These are phyloP conservation scores for Globisporangium uncinulatum DNA, from an alignment of 352 stramenopile species.

Conservation along the genomic window DNA sequence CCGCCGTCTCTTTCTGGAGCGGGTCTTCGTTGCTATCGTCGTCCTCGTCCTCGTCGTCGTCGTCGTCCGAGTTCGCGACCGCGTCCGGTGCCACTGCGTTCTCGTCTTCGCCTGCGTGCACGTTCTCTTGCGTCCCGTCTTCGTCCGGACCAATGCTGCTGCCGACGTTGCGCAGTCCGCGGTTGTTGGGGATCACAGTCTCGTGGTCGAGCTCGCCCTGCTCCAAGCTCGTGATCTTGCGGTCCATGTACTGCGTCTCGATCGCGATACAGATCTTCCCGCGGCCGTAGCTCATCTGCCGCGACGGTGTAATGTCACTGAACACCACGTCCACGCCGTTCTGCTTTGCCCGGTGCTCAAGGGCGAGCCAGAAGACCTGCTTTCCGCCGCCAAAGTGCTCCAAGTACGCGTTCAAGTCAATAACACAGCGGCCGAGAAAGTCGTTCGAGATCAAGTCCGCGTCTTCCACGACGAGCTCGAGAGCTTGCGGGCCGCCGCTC, in stretches of 20 bases:
- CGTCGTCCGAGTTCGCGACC: too few species aligned
- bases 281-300: conserved; percentile 38
- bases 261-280: conserved; percentile 67
- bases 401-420: conserved; percentile 60
- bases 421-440: conserved; percentile 64
- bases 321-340: conserved; percentile 17
- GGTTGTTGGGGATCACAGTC: conserved; percentile 40
- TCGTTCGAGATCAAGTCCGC: conserved; percentile 61
- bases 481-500: conserved; percentile 30
- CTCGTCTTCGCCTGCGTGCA: conserved; percentile 12
- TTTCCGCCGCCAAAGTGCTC: conserved; percentile 40
- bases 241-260: conserved; percentile 49
- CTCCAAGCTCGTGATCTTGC: conserved; percentile 43
- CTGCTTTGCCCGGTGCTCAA: conserved; percentile 40
- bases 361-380: conserved; percentile 59
- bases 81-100: conserved; percentile 18
- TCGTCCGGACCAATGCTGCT: conserved; percentile 15
- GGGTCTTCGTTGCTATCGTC: conserved; percentile 30
- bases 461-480: conserved; percentile 63
- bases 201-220: conserved; percentile 68
- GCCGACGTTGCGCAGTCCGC: conserved; percentile 23
- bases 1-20: conserved; percentile 33
- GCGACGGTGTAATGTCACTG: conserved; percentile 42
- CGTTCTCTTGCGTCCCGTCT: conserved; percentile 9
- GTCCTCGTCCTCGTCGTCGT: conserved; percentile 31